A percentile compares a stretch with the other conserved stretches of the same genome.
Conservation (phyloP, 1,284 basidiomycete genomes). For the Papiliotrema fonsecae region DNA sequence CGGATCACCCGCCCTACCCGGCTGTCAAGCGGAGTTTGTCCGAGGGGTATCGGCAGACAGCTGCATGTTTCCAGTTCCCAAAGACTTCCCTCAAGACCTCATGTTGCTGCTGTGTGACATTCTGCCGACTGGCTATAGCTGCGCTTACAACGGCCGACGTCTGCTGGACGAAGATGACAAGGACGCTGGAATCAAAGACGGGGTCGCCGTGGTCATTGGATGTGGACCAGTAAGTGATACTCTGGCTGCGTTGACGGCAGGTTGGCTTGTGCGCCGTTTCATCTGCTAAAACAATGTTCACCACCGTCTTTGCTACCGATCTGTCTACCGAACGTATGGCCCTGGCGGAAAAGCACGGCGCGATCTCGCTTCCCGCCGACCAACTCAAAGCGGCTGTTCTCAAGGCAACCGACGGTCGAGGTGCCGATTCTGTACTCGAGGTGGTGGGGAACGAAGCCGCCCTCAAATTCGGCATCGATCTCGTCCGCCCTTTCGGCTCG, state of each 20-base stretch:
- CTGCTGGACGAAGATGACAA: background rate
- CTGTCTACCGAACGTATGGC: slow-evolving; percentile 19
- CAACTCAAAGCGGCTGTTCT: slow-evolving; percentile 26
- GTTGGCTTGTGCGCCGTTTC: slow-evolving; percentile 48
- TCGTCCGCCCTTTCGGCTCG: slow-evolving; percentile 74
- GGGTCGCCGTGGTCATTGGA: slow-evolving; percentile 44
- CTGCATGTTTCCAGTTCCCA: slow-evolving; percentile 45
- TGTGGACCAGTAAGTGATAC: slow-evolving; percentile 49
- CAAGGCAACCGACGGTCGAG: slow-evolving; percentile 41
- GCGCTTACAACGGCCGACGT: slow-evolving; percentile 35
- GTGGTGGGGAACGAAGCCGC: slow-evolving; percentile 73
- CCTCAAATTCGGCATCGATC: slow-evolving; percentile 63
- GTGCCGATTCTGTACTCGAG: slow-evolving; percentile 53
- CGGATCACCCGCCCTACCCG: background rate
- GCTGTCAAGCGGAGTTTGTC: slow-evolving; percentile 73
- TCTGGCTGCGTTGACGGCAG: slow-evolving; percentile 4
- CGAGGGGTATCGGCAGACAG: slow-evolving; percentile 59
- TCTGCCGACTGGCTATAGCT: slow-evolving; percentile 49
- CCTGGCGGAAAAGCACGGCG: slow-evolving; percentile 42
- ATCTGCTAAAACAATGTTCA: slow-evolving; percentile 44
- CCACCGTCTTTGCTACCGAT: slow-evolving; percentile 37
- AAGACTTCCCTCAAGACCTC: slow-evolving; percentile 42
- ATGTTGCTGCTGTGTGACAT: slow-evolving; percentile 51
- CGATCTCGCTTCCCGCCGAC: slow-evolving; percentile 35
- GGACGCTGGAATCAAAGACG: slow-evolving; percentile 6